These are phyloP conservation scores for Luffa aegyptiaca DNA, from an alignment of 306 rosid species.

Conservation along the genomic window DNA sequence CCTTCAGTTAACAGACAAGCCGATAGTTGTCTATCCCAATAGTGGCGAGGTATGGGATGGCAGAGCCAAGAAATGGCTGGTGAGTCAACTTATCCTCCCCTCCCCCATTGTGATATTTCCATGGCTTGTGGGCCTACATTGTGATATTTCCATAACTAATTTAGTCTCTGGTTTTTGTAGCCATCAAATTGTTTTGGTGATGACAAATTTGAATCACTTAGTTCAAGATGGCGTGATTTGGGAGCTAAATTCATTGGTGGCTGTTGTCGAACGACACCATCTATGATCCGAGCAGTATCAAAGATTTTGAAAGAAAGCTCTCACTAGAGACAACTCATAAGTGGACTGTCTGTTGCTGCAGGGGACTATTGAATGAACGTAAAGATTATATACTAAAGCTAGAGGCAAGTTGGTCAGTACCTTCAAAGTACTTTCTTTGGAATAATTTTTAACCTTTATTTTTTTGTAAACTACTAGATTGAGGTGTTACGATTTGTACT, in stretches of 20 bases:
- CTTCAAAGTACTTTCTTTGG: background rate
- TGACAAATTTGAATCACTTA: slow-evolving; percentile 40
- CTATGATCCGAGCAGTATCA: slow-evolving; percentile 17
- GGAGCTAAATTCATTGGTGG: slow-evolving; percentile 86
- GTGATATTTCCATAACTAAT: slow-evolving; percentile 3
- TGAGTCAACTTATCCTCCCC: slow-evolving; percentile 25
- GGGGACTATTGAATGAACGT: background rate
- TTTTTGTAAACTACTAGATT: background rate
- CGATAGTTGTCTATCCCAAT: slow-evolving; percentile 69
- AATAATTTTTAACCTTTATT: background rate
- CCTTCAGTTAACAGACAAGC: slow-evolving; percentile 67
- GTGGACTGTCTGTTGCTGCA: background rate
- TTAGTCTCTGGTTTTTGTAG: slow-evolving; percentile 32
- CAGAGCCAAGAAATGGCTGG: slow-evolving; percentile 75
- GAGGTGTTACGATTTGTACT: background rate
- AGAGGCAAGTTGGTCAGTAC: background rate
- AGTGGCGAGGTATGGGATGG: slow-evolving; percentile 94
- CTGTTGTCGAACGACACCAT: slow-evolving; percentile 82
- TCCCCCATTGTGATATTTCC: background rate
- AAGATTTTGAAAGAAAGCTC: slow-evolving; percentile 7
- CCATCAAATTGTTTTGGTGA: slow-evolving; percentile 65
- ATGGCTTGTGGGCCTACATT: background rate
- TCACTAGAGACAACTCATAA: background rate
- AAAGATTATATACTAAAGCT: background rate
- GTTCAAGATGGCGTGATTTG: slow-evolving; percentile 57